Evolutionary conservation across 2,329 filamentous ascomycete genomes (phyloP).

Genomic region (Pseudocercospora eumusae): DNA sequence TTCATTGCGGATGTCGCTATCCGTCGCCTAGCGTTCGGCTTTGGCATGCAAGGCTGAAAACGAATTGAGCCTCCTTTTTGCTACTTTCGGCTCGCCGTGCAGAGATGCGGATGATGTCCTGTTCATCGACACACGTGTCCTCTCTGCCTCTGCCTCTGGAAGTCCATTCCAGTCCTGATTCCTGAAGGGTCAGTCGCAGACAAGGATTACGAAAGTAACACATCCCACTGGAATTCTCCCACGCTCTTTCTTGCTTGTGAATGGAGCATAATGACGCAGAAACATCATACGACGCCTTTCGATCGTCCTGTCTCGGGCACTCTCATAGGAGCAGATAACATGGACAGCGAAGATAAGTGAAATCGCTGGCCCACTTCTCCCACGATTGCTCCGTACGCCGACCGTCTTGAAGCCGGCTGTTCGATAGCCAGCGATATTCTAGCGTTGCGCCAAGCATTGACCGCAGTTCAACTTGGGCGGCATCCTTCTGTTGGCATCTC

Average conservation of each 20-base stretch:
- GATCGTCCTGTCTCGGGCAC: neutral
- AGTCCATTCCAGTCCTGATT: neutral
- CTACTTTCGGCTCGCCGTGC: constrained; percentile 2
- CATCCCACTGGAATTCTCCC: neutral
- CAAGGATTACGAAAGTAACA: constrained; percentile 5
- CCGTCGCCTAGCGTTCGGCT: constrained; percentile 15
- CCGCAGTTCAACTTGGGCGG: constrained; percentile 8
- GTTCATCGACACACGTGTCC: neutral
- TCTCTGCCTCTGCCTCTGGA: neutral
- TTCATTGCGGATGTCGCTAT: constrained; percentile 14
- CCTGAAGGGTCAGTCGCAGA: neutral
- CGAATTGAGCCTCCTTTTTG: constrained; percentile 10
- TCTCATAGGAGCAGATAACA: neutral
- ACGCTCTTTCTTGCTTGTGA: constrained; percentile 14
- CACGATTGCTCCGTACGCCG: neutral
- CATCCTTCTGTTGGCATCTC: neutral
- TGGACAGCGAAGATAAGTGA: constrained; percentile 3
- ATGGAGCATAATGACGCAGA: constrained; percentile 2
- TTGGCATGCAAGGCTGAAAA: neutral
- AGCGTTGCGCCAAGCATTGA: constrained; percentile 9
- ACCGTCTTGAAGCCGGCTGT: constrained; percentile 3
- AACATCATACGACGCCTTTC: neutral
- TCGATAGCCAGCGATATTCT: constrained; percentile 9
- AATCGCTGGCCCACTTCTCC: constrained; percentile 4
- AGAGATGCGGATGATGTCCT: neutral